phyloP scores from a whole-genome alignment of 176 grass and related monocot species.

The Calamus simplicifolius region DNA sequence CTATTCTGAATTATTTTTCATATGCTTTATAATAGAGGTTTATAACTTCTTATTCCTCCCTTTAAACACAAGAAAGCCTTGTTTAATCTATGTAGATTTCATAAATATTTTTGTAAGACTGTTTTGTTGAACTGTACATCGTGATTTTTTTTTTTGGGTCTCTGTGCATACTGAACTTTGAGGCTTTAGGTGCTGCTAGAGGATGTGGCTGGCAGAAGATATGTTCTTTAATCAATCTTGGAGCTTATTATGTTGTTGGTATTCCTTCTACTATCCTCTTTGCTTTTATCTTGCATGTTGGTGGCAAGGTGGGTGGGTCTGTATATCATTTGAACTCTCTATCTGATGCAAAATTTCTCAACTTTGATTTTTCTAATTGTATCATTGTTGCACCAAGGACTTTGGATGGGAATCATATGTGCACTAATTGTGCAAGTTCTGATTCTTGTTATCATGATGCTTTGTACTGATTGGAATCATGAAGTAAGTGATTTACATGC shows the following conservation, averaged over 20 bases:
- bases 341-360: slow-evolving; percentile 1
- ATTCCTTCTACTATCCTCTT: slow-evolving; percentile 67
- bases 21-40: too few species aligned
- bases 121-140: too few species aligned
- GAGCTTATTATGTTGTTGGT: slow-evolving; percentile 69
- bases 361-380: slow-evolving; percentile 1
- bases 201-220: slow-evolving; percentile 85
- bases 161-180: too few species aligned
- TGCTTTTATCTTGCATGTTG: slow-evolving; percentile 68
- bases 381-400: slow-evolving; percentile 29
- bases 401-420: slow-evolving; percentile 88
- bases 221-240: slow-evolving; percentile 77
- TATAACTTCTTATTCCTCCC: too few species aligned
- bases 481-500: slow-evolving; percentile 30
- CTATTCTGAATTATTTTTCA: too few species aligned
- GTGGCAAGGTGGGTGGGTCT: slow-evolving; percentile 55
- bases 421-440: slow-evolving; percentile 66
- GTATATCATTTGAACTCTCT: background rate
- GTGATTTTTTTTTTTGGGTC: too few species aligned
- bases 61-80: too few species aligned
- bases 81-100: too few species aligned
- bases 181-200: slow-evolving; percentile 55
- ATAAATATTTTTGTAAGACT: too few species aligned
- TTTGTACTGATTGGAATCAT: slow-evolving; percentile 59
- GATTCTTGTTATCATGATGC: slow-evolving; percentile 46